Percentiles rank a stretch among this genome's conserved stretches.
phyloP scores from a whole-genome alignment of 2,329 filamentous ascomycete genomes.

The Colletotrichum magnum region DNA sequence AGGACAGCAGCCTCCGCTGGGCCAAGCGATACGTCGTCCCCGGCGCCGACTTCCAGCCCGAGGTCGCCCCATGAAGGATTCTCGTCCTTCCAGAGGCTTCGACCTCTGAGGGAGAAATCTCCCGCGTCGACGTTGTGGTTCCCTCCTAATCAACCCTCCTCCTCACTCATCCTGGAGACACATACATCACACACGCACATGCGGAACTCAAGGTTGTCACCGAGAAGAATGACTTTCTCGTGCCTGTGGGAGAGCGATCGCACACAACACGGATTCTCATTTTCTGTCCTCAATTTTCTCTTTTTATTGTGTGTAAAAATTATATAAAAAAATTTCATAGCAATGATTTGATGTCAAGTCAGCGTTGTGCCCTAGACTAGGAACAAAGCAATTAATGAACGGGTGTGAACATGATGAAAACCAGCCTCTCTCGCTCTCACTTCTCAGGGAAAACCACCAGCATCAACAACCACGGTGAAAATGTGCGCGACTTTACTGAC shows the following conservation, averaged over 20 bases:
- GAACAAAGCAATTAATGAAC: too few species aligned
- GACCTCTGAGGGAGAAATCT: slow-evolving; percentile 10
- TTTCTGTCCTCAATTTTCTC: slow-evolving; percentile 4
- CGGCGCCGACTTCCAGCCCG: slow-evolving; percentile 25
- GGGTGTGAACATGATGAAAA: neutral
- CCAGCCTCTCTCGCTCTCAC: neutral
- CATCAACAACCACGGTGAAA: too few species aligned
- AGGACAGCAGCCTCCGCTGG: slow-evolving; percentile 18
- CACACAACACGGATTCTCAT: slow-evolving; percentile 13
- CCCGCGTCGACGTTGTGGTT: slow-evolving; percentile 12
- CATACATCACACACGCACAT: slow-evolving; percentile 9
- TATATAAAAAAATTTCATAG: slow-evolving; percentile 18
- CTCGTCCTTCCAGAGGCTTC: neutral
- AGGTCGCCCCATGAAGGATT: slow-evolving; percentile 26
- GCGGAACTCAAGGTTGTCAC: slow-evolving; percentile 11
- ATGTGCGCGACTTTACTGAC: too few species aligned
- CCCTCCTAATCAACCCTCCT: slow-evolving; percentile 22
- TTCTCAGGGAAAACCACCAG: too few species aligned
- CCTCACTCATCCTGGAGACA: neutral
- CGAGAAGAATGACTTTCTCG: slow-evolving; percentile 1
- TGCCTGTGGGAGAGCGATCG: slow-evolving; percentile 19
- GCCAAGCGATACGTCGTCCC: slow-evolving; percentile 36
- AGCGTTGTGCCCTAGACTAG: neutral
- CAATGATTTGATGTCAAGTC: slow-evolving; percentile 24
- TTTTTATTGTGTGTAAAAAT: slow-evolving; percentile 29